These are phyloP conservation scores for Anthostomella pinea DNA, from an alignment of 2,329 filamentous ascomycete genomes.

Conservation along the genomic window DNA sequence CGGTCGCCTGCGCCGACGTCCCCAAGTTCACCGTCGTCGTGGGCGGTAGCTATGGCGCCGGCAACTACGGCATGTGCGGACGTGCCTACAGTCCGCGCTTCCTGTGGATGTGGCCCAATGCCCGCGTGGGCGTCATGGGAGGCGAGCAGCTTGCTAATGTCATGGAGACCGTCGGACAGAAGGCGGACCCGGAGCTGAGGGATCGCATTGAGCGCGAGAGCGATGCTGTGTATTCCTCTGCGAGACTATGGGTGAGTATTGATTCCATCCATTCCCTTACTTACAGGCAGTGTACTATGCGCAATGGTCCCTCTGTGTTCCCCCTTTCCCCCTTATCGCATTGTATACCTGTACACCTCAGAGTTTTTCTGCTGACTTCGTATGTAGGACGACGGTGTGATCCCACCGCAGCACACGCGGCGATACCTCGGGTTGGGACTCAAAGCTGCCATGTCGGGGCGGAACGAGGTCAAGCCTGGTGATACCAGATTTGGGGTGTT, in stretches of 20 bases:
- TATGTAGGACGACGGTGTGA: slow-evolving; percentile 69
- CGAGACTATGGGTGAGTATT: slow-evolving; percentile 76
- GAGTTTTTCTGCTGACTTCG: too few relatives aligned
- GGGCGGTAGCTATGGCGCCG: slow-evolving; percentile 88
- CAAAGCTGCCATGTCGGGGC: slow-evolving; percentile 67
- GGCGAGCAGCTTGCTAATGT: slow-evolving; percentile 86
- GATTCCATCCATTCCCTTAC: slow-evolving; percentile 3
- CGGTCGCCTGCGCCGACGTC: slow-evolving; percentile 88
- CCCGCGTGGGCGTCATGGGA: slow-evolving; percentile 95
- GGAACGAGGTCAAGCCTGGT: slow-evolving; percentile 57
- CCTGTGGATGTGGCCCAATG: slow-evolving; percentile 96
- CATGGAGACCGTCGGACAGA: slow-evolving; percentile 90
- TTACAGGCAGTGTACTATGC: slow-evolving; percentile 7
- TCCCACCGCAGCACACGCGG: slow-evolving; percentile 73
- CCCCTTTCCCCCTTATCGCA: background rate
- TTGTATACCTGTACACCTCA: too few relatives aligned
- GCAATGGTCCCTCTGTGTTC: too few relatives aligned
- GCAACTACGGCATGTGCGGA: slow-evolving; percentile 98
- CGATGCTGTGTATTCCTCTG: slow-evolving; percentile 83
- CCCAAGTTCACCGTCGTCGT: slow-evolving; percentile 97
- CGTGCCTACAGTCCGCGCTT: slow-evolving; percentile 89
- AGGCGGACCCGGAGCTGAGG: slow-evolving; percentile 75
- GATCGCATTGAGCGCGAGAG: slow-evolving; percentile 86
- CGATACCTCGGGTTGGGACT: slow-evolving; percentile 70
- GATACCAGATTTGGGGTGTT: slow-evolving; percentile 77